phyloP scores from a whole-genome alignment of 2,329 filamentous ascomycete species.

The Calonectria montana region DNA sequence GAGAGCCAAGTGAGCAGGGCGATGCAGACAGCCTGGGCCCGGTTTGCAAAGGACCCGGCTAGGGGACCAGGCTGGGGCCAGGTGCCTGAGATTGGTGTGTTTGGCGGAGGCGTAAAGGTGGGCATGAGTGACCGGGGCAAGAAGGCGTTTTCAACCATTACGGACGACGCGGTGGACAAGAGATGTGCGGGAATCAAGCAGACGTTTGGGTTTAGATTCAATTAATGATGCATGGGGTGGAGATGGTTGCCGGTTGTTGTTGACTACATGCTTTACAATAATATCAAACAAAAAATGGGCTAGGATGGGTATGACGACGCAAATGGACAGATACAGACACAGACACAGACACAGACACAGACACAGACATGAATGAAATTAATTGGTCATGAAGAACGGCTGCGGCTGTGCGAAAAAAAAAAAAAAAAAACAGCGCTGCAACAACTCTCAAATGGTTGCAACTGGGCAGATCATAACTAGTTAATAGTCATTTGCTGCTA shows the following conservation, averaged over 20 bases:
- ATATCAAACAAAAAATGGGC: neutral
- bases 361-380: neutral
- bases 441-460: too few relatives aligned
- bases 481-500: too few relatives aligned
- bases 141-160: neutral
- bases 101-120: conserved; percentile 38
- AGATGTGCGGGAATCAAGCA: neutral
- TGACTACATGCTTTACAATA: too few relatives aligned
- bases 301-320: neutral
- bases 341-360: too few relatives aligned
- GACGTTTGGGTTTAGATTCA: neutral
- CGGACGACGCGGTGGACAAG: neutral
- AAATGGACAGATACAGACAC: neutral
- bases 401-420: too few relatives aligned
- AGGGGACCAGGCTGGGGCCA: conserved; percentile 40
- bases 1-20: conserved; percentile 30
- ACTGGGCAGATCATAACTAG: too few relatives aligned
- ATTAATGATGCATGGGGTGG: neutral
- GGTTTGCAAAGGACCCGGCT: conserved; percentile 42
- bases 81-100: conserved; percentile 35
- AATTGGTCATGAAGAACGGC: neutral
- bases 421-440: too few relatives aligned
- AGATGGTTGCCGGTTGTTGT: too few relatives aligned
- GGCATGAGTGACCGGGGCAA: conserved; percentile 1
- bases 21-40: conserved; percentile 45